Percentiles rank a stretch among this genome's conserved stretches.
These are phyloP conservation scores for Candida michaelii DNA, from an alignment of 805 yeast species.

Conservation along the genomic window DNA sequence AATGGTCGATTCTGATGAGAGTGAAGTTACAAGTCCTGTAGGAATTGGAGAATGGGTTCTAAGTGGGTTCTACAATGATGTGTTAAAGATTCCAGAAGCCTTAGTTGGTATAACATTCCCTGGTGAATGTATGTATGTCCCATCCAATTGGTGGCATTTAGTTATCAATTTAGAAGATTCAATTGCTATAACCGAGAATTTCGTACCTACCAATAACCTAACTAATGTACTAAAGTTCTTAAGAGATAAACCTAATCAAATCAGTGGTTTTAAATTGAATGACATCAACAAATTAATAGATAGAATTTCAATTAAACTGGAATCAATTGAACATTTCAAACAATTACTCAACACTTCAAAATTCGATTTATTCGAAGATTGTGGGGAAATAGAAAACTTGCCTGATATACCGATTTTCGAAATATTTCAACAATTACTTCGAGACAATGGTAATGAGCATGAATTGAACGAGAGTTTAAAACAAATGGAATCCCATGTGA, in stretches of 20 bases:
- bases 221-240: constrained; percentile 66
- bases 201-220: constrained; percentile 68
- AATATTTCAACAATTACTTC: constrained; percentile 54
- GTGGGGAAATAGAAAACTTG: constrained; percentile 51
- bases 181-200: constrained; percentile 88
- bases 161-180: constrained; percentile 82
- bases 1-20: constrained; percentile 68
- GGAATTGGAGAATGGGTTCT: constrained; percentile 91
- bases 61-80: constrained; percentile 76
- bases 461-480: constrained; percentile 23
- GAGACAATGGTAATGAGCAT: constrained; percentile 34
- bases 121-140: constrained; percentile 85
- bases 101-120: constrained; percentile 72
- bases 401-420: constrained; percentile 61
- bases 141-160: constrained; percentile 97
- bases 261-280: constrained; percentile 74
- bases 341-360: constrained; percentile 12
- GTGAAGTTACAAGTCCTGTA: constrained; percentile 90
- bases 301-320: constrained; percentile 11
- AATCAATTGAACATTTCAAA: constrained; percentile 4
- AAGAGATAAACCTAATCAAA: constrained; percentile 63
- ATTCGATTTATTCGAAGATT: constrained; percentile 47
- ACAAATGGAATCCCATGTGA: background rate
- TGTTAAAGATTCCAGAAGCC: constrained; percentile 56
- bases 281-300: constrained; percentile 44